Base-by-base conservation (phyloP, 1,284 basidiomycete species). In the Ganoderma multipileum region DNA sequence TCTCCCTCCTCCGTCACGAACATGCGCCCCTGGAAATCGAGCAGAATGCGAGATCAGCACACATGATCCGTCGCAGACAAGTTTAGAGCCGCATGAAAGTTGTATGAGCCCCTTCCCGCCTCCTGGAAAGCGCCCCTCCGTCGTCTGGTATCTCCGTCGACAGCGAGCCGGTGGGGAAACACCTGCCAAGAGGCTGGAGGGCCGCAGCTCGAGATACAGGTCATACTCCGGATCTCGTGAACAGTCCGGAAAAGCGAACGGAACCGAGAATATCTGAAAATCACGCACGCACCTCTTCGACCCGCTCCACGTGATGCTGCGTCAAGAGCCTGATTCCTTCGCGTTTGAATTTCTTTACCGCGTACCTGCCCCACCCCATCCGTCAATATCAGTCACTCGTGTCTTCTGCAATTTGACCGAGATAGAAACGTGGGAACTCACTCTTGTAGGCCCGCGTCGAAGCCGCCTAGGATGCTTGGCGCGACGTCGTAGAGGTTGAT, bases 401-500 rank as follows among this genome's bases (percentile, higher is more conserved):
- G 26, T 5, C 41, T 52, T 62, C 20, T 57, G 18, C 28, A n/a
- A 63, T 66, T 55, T 70, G 20, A 38, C 61, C 64, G 14, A 36
- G 54, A 66, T 16, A 58, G 41, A 18, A 59, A 38, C 26, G 78
- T 33, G 33, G 33, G 33, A 33, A 33, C 86, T 73, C 76, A 91
- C 89, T 87, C 86, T 74, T 85, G 87, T 76, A 95, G 81, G 68
- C 88, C 86, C 73, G 83, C 81, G 81, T 97, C 90, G 76, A 95
- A 98, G 36, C 82, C 90, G 63, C 92, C 91, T 1, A 98, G 85
- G 69, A 98, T 96, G 68, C 87, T 89, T 5, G 93, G 89, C 57
- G 88, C 94, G 58, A 91, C 94, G 81, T 94, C 96, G 81, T 91
- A 96, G 68, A 93, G 84, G 67, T 87, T 92, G 77, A 91, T 97